phyloP scores from a whole-genome alignment of 139 green algal species.

The Chlamydomonas sphaeroides region DNA sequence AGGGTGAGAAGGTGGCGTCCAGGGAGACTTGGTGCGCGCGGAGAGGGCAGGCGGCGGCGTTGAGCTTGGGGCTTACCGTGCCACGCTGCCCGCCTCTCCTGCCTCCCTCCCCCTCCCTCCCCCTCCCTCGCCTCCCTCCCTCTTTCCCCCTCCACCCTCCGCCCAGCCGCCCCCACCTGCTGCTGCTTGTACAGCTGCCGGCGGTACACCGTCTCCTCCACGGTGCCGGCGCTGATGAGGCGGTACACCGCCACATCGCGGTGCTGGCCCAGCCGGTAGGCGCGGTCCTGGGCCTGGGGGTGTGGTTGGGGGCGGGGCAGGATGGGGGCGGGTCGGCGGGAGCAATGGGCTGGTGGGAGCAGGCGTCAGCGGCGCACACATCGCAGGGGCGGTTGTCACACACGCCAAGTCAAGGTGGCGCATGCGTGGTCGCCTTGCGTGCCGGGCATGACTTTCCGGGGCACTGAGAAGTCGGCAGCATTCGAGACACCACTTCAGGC shows the following conservation, averaged over 20 bases:
- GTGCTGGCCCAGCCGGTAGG: slow-evolving; percentile 84
- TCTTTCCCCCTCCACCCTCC: background rate
- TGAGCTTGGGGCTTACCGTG: background rate
- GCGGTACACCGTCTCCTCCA: slow-evolving; percentile 42
- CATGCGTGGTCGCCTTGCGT: no score
- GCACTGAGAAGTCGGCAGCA: no score
- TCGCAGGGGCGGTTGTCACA: no score
- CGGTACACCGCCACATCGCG: slow-evolving; percentile 83
- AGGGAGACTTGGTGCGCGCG: no score
- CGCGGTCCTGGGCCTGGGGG: slow-evolving; percentile 78
- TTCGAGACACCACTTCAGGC: no score
- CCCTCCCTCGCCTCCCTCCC: background rate
- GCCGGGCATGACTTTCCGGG: no score
- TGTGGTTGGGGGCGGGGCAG: no score
- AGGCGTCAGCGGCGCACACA: no score
- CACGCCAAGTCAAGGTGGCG: no score
- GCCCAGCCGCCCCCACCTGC: slow-evolving; percentile 24
- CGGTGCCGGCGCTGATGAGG: slow-evolving; percentile 67
- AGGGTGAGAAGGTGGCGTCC: background rate
- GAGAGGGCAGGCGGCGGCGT: background rate
- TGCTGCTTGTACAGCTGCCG: slow-evolving; percentile 74
- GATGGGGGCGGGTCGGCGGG: no score
- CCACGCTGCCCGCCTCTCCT: no score
- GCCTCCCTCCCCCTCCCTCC: background rate
- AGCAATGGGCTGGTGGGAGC: background rate